Percentiles rank a stretch among this genome's conserved stretches.
phyloP scores from a whole-genome alignment of 306 rosid species.

The Sicyos edulis region DNA sequence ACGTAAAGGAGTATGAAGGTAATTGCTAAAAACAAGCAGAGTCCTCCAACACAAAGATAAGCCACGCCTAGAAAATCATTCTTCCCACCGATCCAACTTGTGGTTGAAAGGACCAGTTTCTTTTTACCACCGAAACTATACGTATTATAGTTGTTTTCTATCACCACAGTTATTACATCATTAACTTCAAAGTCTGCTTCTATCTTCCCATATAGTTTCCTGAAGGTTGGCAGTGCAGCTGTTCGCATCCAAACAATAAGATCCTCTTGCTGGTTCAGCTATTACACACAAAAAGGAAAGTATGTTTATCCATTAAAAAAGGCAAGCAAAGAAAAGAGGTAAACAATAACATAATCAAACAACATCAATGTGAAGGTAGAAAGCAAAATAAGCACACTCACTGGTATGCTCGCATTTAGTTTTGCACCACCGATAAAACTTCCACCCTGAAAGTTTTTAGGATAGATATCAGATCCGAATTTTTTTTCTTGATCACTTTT shows the following conservation, averaged over 20 bases:
- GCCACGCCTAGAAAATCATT: constrained; percentile 63
- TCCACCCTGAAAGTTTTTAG: constrained; percentile 64
- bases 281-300: constrained; percentile 29
- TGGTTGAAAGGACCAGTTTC: constrained; percentile 72
- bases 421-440: constrained; percentile 69
- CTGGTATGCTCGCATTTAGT: constrained; percentile 69
- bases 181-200: constrained; percentile 59
- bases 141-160: constrained; percentile 80
- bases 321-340: neutral
- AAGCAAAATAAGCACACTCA: constrained; percentile 26
- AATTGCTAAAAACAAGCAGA: constrained; percentile 53
- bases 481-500: constrained; percentile 53
- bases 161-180: constrained; percentile 42
- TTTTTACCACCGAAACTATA: constrained; percentile 67
- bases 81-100: constrained; percentile 93
- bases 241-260: constrained; percentile 95
- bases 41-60: constrained; percentile 55
- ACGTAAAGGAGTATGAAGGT: constrained; percentile 59
- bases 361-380: constrained; percentile 9
- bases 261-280: constrained; percentile 84
- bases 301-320: constrained; percentile 2
- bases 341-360: neutral
- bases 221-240: constrained; percentile 72
- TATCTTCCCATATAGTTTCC: constrained; percentile 78
- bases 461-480: constrained; percentile 71